These are phyloP conservation scores for Candida tetrigidarum DNA, from an alignment of 1,139 yeast species.

Conservation along the genomic window DNA sequence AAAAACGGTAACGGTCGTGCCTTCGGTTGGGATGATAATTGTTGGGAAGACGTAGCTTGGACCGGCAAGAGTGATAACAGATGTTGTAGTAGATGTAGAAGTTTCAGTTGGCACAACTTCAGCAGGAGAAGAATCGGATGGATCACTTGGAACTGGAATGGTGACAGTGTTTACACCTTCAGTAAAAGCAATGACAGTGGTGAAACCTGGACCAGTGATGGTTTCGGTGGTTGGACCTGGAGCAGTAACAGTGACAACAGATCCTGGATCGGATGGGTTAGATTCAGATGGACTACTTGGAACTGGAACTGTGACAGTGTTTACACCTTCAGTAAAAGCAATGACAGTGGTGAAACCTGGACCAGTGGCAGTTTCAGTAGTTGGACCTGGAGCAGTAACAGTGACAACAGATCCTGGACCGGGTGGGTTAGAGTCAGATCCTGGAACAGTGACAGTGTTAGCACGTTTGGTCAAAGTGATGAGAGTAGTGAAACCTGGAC, in stretches of 20 bases:
- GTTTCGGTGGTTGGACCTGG: background rate
- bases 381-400: background rate
- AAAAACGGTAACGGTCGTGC: constrained; percentile 1
- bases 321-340: constrained; percentile 4
- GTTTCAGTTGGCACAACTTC: background rate
- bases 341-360: constrained; percentile 6
- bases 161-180: constrained; percentile 4
- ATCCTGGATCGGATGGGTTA: background rate
- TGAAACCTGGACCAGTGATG: constrained; percentile 8
- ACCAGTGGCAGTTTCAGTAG: constrained; percentile 2
- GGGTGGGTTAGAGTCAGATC: background rate
- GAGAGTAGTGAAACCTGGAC: constrained; percentile 1
- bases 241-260: constrained; percentile 5
- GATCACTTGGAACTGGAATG: constrained; percentile 4
- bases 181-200: constrained; percentile 2
- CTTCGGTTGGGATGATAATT: no score
- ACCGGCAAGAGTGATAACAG: constrained; percentile 6
- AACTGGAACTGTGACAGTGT: constrained; percentile 2
- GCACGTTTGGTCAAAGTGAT: background rate
- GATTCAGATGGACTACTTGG: constrained; percentile 1
- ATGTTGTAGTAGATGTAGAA: constrained; percentile 1
- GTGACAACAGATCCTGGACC: background rate
- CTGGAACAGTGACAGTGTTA: constrained; percentile 3
- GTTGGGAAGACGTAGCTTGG: no score
- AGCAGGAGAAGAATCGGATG: constrained; percentile 4